Percentiles rank a stretch among this genome's conserved stretches.
Evolutionary conservation across 805 yeast genomes (phyloP).

Genomic region (Scheffersomyces ergatensis): DNA sequence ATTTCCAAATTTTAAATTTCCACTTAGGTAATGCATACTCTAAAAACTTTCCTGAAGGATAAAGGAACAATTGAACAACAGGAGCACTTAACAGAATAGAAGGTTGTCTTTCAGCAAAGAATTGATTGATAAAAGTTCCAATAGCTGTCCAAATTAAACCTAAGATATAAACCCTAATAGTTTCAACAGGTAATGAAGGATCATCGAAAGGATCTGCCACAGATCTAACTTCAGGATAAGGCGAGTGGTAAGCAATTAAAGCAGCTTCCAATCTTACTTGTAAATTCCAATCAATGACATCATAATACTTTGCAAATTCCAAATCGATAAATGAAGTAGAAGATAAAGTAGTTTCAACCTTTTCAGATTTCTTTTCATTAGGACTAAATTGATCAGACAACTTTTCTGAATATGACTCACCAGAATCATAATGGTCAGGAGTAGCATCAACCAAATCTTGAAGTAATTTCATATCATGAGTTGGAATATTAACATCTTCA

Average conservation of each 20-base stretch:
- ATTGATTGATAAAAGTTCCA: conserved; percentile 55
- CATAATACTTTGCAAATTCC: conserved; percentile 1
- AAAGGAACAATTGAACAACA: conserved; percentile 45
- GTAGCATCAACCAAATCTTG: conserved; percentile 13
- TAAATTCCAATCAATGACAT: conserved; percentile 26
- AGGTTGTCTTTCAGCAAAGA: conserved; percentile 56
- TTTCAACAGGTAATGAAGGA: conserved; percentile 45
- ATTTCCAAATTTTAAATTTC: conserved; percentile 18
- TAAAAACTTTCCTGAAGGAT: conserved; percentile 41
- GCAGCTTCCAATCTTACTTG: conserved; percentile 42
- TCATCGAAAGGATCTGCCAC: conserved; percentile 62
- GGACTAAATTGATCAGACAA: not conserved
- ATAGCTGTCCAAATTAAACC: conserved; percentile 51
- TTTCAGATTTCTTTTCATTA: not conserved
- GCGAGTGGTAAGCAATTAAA: conserved; percentile 44
- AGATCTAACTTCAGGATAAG: conserved; percentile 67
- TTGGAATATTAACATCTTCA: conserved; percentile 49
- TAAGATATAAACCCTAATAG: conserved; percentile 54
- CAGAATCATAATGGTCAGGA: not conserved
- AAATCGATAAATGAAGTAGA: not conserved
- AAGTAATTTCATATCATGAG: conserved; percentile 27
- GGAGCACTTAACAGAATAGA: conserved; percentile 41
- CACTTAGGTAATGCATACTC: conserved; percentile 44
- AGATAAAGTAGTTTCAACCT: not conserved
- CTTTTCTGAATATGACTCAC: not conserved